Percentiles rank a stretch among this genome's conserved stretches.
These are phyloP conservation scores for Flaveria brownii DNA, from an alignment of 129 eudicot species.

Conservation along the genomic window DNA sequence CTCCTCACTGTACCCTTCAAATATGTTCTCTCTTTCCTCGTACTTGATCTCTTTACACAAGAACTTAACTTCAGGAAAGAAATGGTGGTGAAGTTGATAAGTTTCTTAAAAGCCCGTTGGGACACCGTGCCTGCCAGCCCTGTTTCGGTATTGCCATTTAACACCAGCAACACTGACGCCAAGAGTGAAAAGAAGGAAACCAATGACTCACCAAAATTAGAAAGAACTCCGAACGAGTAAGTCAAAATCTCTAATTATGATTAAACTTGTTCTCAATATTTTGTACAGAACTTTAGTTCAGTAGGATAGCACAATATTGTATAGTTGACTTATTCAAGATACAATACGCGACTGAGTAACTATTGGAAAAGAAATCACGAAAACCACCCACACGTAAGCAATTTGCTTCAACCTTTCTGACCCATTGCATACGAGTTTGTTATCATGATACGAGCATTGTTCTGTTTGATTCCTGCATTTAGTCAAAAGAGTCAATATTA, in stretches of 20 bases:
- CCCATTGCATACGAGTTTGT: constrained; percentile 43
- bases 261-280: constrained; percentile 8
- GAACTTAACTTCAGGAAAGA: constrained; percentile 71
- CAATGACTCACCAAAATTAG: constrained; percentile 32
- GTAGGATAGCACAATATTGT: constrained; percentile 21
- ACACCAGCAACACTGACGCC: constrained; percentile 35
- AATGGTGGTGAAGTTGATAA: constrained; percentile 58
- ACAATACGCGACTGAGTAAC: constrained; percentile 20
- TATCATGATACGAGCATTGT: constrained; percentile 51
- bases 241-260: constrained; percentile 23
- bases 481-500: not conserved
- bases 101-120: constrained; percentile 85
- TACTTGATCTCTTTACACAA: constrained; percentile 81
- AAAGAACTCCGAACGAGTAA: constrained; percentile 34
- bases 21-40: constrained; percentile 55
- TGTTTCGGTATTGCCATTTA: constrained; percentile 71
- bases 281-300: constrained; percentile 32
- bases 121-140: constrained; percentile 86
- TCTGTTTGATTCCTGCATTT: constrained; percentile 52
- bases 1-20: constrained; percentile 85
- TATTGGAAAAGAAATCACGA: constrained; percentile 25
- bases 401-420: constrained; percentile 32
- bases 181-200: constrained; percentile 38
- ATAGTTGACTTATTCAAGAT: constrained; percentile 25
- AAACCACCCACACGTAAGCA: constrained; percentile 28